Percentiles rank a stretch among this genome's conserved stretches.
Conservation (phyloP, 176 grass and related monocot genomes). For the Panicum miliaceum region DNA sequence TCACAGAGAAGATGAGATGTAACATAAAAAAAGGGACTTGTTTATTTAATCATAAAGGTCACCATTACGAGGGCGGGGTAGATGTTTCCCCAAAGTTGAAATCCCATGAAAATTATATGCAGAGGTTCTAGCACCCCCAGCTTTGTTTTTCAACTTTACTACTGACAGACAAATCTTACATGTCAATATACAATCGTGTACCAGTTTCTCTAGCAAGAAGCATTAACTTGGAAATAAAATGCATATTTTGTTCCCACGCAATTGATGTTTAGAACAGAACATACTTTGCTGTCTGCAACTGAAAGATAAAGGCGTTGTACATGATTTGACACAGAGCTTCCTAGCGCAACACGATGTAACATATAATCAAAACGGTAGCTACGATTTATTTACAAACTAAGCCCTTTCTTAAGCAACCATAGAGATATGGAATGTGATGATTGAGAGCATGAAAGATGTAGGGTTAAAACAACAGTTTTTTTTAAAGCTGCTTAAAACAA, state of each 20-base stretch:
- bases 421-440: neutral
- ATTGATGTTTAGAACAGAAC: neutral
- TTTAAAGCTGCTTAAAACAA: too few species aligned
- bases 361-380: neutral
- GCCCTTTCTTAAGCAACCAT: neutral
- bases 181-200: neutral
- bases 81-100: neutral
- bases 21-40: neutral
- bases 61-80: neutral
- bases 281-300: neutral
- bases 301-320: neutral
- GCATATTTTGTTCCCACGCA: neutral
- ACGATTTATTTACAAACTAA: neutral
- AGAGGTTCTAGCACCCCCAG: neutral
- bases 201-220: neutral
- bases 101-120: neutral
- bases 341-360: neutral
- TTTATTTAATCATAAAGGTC: neutral
- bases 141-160: conserved; percentile 3
- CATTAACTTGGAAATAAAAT: neutral
- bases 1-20: conserved; percentile 4
- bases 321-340: neutral
- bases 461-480: neutral
- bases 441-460: conserved; percentile 3
- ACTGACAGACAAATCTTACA: neutral